phyloP scores from a whole-genome alignment of 1,139 yeast genomes.

The Diutina pseudorugosa region DNA sequence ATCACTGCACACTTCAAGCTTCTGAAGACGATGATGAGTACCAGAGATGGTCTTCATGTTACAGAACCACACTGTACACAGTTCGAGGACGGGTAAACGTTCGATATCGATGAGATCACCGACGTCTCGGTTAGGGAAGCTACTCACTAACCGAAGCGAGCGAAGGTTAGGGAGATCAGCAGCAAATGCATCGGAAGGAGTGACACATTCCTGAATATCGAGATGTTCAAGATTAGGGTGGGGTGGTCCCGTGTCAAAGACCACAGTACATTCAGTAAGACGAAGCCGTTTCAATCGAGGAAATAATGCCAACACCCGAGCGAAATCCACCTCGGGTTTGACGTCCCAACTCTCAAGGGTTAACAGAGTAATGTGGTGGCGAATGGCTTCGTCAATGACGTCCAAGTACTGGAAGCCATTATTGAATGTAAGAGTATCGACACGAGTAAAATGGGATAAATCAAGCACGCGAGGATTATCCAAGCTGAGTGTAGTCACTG shows the following conservation, averaged over 20 bases:
- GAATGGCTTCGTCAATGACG: background rate
- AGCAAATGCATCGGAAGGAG: background rate
- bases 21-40: background rate
- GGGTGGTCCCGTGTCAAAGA: background rate
- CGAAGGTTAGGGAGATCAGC: background rate
- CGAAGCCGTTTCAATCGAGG: background rate
- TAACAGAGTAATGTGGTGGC: background rate
- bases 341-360: background rate
- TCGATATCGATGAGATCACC: background rate
- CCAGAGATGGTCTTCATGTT: background rate
- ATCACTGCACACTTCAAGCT: background rate
- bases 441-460: background rate
- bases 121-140: background rate
- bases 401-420: background rate
- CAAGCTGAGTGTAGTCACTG: background rate
- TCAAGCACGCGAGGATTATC: background rate
- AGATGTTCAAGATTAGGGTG: background rate
- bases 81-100: background rate
- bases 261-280: background rate
- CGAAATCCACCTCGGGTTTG: background rate
- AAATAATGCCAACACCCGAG: background rate
- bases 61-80: background rate
- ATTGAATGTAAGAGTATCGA: background rate
- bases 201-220: background rate
- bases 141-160: background rate